Evolutionary conservation across 2,329 filamentous ascomycete species (phyloP), one percentile per base, ranked within the genome.

Genomic region (Lizonia empirigonia): DNA sequence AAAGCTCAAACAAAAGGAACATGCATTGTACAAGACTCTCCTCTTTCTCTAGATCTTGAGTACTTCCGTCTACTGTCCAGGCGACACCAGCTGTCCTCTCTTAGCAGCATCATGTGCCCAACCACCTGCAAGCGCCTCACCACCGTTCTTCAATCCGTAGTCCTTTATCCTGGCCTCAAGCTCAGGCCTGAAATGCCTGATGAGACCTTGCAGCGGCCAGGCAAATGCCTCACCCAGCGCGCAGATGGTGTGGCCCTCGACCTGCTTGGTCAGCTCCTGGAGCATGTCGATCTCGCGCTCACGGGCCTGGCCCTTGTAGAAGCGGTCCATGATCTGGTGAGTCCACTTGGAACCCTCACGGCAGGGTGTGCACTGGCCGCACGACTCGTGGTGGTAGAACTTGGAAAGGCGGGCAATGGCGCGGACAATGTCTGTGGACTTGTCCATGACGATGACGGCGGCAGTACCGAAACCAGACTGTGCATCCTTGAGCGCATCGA

Each of bases 321-420:
- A 96, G 50, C 94, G 88, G 76, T 89, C 82, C 94, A 99, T 97
- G 76, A 99, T 97, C 82, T 99, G 92, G 77, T 96, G 89, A 9
- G 93, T 97, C 94, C 94, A 99, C 81, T 96, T 97, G 81, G 89
- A 95, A 62, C 94, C 94, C 80, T 99, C 94, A 73, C 94, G 89
- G 84, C 94, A 99, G n/a, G 94, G 94, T 51, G 94, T 99, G 82
- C 94, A 99, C 80, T 99, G 94, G 54, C 94, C 94, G 76, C 94
- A 99, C 62, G 87, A 92, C 82, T 99, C 94, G 80, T 99, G 94
- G 77, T 92, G 89, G 82, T 99, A 99, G 82, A 99, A 99, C 75
- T 93, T 90, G 68, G 89, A 90, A 65, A 99, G 85, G 66, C 94
- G 88, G 59, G 90, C 87, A 72, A 99, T 97, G 71, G 91, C 90